Base-by-base conservation (phyloP, 2,329 filamentous ascomycete genomes). In the Grosmannia clavigera region DNA sequence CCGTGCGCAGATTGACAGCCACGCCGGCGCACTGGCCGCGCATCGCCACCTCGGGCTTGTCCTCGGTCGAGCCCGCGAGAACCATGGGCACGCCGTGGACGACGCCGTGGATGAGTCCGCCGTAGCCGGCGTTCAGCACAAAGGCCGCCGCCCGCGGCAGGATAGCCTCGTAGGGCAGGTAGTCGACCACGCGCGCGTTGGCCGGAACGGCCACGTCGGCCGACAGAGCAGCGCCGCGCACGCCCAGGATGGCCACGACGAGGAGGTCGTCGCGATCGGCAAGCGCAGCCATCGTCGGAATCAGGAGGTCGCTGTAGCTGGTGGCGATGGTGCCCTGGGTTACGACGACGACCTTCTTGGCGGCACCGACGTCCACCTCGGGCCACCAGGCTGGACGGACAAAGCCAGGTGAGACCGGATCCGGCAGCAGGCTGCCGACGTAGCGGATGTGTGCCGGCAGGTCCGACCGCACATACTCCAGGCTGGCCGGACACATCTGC, bases 51-150 rank as follows among this genome's bases (percentile, higher is more conserved):
- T 78, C 74, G 2, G 69, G 67, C 66, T 77, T 77, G 55, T 76
- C 75, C 43, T 72, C 72, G 29, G 67, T 70, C 22, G 67, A 65
- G 1, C 78, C 77, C 0, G 74, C 72, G 27, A 79, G 66, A 2
- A 81, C 73, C 66, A 79, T 71, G 1, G 78, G 77, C 25, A 78
- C 73, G 0, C 76, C 75, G 60, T 75, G 72, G 35, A 72, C 69
- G 3, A 79, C 66, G 3, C 71, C 72, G 59, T 79, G 76, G 27
- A 73, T 70, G 55, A 78, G 72, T 1, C 75, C 75, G 3, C 78
- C 76, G 59, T 78, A 81, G 3, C 78, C 77, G 14, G 72, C 78
- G 54, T 80, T 81, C 14, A 72, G 73, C 19, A 81, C 69, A 40
- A 80, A 76, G 1, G 77, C 70, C 48, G 73, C 76, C 35, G 71